Base-by-base conservation (phyloP, 1,284 basidiomycete species). In the Malassezia globosa region DNA sequence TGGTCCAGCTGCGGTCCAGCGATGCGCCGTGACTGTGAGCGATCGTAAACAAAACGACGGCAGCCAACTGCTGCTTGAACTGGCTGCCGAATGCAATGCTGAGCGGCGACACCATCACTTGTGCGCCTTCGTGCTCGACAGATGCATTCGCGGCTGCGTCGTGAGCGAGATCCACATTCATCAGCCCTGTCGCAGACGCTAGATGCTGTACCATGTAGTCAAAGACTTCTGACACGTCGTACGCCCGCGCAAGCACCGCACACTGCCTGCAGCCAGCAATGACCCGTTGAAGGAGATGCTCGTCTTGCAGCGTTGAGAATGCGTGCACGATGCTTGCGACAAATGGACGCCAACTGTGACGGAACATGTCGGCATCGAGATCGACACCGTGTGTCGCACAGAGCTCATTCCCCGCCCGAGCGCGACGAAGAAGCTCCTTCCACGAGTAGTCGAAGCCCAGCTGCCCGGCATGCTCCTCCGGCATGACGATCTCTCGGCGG, bases 361-460 rank as follows among this genome's bases (percentile, higher is more conserved):
- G 83, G 77, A 99, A 99, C 83, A 99, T 92, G 45, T 84, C 82
- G 24, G 81, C 76, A 74, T 99, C 94, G 68, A 95, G 95, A 1
- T 77, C 69, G 23, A 79, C 68, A 0, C 87, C 81, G 64, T 87
- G 84, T 75, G 82, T 86, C 35, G 81, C 79, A 72, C 88, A 79
- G 65, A 87, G 80, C 29, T 79, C 76, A 83, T 87, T 86, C 48
- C 85, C 80, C 57, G 82, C 80, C 35, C 85, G 79, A 37, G 89
- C 82, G 29, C 89, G 80, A 39, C 82, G 75, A 41, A 96, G 78
- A 23, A 99, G 76, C 62, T 94, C 88, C 72, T 96, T 96, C 94
- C 94, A 99, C 5, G 92, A 87, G 69, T 94, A 96, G 64, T 97
- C 94, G 69, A 99, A 99, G 1, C 94, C 94, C 31, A 94, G 80